Conservation (phyloP, 2,329 filamentous ascomycete genomes). For the Rhytidhysteron rufulum region DNA sequence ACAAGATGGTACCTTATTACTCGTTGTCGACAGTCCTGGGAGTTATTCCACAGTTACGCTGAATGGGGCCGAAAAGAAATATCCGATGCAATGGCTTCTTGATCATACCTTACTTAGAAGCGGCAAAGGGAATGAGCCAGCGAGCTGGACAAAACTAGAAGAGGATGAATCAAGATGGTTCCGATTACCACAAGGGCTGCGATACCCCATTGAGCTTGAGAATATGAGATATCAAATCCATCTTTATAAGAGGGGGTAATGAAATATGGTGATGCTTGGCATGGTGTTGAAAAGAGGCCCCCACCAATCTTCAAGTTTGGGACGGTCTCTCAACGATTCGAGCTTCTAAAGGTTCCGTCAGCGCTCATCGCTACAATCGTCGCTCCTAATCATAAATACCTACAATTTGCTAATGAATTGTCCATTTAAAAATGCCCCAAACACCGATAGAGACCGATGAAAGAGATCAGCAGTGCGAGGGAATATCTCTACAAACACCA, state of each 20-base stretch:
- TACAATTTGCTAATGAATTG: no score
- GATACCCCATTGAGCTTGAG: slow-evolving; percentile 82
- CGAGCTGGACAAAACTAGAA: slow-evolving; percentile 68
- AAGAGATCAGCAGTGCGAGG: no score
- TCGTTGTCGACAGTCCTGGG: slow-evolving; percentile 90
- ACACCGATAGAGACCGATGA: no score
- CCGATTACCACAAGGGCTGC: slow-evolving; percentile 58
- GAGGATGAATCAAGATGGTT: slow-evolving; percentile 83
- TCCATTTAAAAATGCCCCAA: no score
- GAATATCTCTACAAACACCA: no score
- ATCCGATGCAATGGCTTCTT: slow-evolving; percentile 92
- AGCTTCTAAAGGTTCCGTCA: no score
- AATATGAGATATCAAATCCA: slow-evolving; percentile 96
- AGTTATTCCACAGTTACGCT: slow-evolving; percentile 83
- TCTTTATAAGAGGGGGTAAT: slow-evolving; percentile 46
- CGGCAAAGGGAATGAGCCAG: slow-evolving; percentile 1
- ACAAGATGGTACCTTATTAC: slow-evolving; percentile 60
- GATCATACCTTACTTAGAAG: slow-evolving; percentile 67
- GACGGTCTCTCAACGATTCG: no score
- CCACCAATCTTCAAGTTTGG: no score
- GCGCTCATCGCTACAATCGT: no score
- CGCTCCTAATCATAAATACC: no score
- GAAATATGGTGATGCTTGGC: neutral
- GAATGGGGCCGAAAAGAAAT: slow-evolving; percentile 55
- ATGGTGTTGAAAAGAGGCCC: no score